Evolutionary conservation across 73 alveolate species (phyloP).

Genomic region (Uronychia binucleata): DNA sequence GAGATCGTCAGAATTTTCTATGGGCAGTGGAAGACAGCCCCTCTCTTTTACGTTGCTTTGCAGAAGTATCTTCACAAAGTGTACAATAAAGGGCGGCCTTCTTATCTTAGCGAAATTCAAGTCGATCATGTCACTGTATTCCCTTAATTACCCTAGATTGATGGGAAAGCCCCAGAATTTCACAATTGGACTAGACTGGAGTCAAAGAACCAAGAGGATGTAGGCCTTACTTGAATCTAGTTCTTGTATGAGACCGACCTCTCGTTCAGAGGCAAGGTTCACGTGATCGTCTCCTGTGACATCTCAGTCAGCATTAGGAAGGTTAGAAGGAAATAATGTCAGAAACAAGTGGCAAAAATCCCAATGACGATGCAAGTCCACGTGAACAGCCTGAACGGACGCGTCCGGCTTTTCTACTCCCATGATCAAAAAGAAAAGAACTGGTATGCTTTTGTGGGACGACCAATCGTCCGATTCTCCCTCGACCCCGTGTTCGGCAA

Average conservation of each 20-base stretch:
- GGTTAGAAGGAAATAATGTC: background rate
- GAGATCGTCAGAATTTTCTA: background rate
- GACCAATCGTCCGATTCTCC: constrained; percentile 27
- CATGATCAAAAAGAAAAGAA: constrained; percentile 19
- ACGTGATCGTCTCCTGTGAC: constrained; percentile 30
- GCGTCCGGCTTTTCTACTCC: constrained; percentile 25
- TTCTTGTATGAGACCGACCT: constrained; percentile 41
- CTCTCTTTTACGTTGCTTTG: background rate
- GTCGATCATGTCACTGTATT: constrained; percentile 14
- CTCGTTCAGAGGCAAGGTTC: constrained; percentile 33
- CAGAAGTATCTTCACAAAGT: background rate
- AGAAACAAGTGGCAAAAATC: background rate
- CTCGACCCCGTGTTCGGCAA: constrained; percentile 48
- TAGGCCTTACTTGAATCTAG: background rate
- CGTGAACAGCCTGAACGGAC: constrained; percentile 6
- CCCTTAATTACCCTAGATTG: background rate
- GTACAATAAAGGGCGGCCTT: constrained; percentile 33
- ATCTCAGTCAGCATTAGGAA: constrained; percentile 6
- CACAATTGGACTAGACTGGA: constrained; percentile 15
- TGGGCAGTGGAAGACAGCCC: background rate
- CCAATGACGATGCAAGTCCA: constrained; percentile 4
- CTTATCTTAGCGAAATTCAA: constrained; percentile 32
- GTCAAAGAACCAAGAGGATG: constrained; percentile 34
- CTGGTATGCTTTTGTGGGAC: constrained; percentile 55
- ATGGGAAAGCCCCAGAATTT: constrained; percentile 48